These are phyloP conservation scores for Tremella yokohamensis DNA, from an alignment of 768 basidiomycete species.

Conservation along the genomic window DNA sequence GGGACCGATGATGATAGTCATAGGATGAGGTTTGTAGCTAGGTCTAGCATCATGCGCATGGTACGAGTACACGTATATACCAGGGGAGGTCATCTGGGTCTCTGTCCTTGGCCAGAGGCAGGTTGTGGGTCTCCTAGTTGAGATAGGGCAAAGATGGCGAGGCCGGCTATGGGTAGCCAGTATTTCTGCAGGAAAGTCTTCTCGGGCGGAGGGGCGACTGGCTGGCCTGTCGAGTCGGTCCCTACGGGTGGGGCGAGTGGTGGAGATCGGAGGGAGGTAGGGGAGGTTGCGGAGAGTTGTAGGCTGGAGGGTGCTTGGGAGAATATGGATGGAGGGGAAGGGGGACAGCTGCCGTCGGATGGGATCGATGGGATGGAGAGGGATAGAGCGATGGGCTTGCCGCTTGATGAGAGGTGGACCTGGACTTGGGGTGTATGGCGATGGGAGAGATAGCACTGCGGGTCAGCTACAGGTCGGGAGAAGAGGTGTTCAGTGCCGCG, in stretches of 20 bases:
- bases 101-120: neutral
- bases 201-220: constrained; percentile 57
- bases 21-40: too few species aligned
- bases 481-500: too few species aligned
- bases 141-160: constrained; percentile 55
- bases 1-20: too few species aligned
- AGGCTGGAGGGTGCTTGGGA: neutral
- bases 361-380: neutral
- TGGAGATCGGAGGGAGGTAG: neutral
- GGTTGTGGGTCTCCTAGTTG: constrained; percentile 11
- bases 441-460: neutral
- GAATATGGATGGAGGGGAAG: neutral
- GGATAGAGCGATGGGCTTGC: neutral
- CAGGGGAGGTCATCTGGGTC: neutral
- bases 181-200: constrained; percentile 83
- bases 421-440: neutral
- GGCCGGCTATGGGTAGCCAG: constrained; percentile 73
- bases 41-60: too few species aligned
- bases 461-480: too few species aligned
- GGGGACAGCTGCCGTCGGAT: constrained; percentile 2
- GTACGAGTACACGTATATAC: too few species aligned
- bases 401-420: neutral
- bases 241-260: constrained; percentile 21
- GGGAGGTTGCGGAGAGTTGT: neutral
- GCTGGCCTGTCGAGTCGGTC: constrained; percentile 28